Percentiles rank a stretch among this genome's conserved stretches.
These are phyloP conservation scores for Tetrahymena thermophila DNA, from an alignment of 73 alveolate species.

Conservation along the genomic window DNA sequence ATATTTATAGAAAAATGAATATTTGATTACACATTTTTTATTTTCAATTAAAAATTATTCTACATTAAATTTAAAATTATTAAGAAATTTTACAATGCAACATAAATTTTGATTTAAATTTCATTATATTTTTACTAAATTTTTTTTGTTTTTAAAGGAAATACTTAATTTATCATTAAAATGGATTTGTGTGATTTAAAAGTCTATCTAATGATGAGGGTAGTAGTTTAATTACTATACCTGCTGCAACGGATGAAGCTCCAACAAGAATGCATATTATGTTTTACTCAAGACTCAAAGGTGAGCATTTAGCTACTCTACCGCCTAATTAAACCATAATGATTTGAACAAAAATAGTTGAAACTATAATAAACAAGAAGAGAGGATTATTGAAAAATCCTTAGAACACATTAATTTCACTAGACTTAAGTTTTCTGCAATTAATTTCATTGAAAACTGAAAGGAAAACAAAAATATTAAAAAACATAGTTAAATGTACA, in stretches of 20 bases:
- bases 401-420: constrained; percentile 75
- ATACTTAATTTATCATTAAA: neutral
- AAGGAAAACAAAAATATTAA: constrained; percentile 79
- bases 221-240: constrained; percentile 41
- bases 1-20: no score
- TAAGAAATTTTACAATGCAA: no score
- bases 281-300: constrained; percentile 64
- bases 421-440: constrained; percentile 68
- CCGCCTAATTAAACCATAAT: constrained; percentile 72
- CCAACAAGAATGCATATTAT: constrained; percentile 62
- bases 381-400: constrained; percentile 78
- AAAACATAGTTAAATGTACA: constrained; percentile 71
- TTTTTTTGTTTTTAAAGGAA: no score
- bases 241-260: constrained; percentile 46
- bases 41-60: no score
- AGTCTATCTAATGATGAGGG: neutral
- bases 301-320: constrained; percentile 66
- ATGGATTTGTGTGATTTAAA: neutral
- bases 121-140: no score
- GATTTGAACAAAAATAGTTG: constrained; percentile 69
- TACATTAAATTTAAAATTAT: no score
- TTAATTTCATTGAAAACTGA: constrained; percentile 88
- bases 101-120: no score
- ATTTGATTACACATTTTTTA: no score
- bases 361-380: constrained; percentile 58